phyloP scores from a whole-genome alignment of 768 basidiomycete genomes.

The Sporobolomyces pararoseus region DNA sequence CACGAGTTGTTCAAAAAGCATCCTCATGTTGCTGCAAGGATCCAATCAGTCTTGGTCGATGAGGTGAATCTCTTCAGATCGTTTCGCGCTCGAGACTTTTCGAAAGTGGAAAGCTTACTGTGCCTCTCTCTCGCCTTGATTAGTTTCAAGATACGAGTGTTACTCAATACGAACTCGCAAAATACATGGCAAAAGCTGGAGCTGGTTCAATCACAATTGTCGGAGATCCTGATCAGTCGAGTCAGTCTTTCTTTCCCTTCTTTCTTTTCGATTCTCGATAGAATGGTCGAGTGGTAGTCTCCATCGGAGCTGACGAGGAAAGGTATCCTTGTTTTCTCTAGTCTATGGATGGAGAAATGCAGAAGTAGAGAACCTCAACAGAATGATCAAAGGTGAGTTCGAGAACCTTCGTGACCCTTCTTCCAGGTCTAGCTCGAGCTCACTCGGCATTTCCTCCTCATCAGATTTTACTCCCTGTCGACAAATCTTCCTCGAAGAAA shows the following conservation, averaged over 20 bases:
- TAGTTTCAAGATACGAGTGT: constrained; percentile 80
- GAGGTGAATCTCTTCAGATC: too few species aligned
- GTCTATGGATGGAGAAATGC: constrained; percentile 84
- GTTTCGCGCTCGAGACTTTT: background rate
- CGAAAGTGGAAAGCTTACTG: too few species aligned
- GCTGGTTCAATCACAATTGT: constrained; percentile 68
- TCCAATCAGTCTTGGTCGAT: constrained; percentile 57
- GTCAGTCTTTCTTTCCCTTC: constrained; percentile 48
- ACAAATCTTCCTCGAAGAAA: constrained; percentile 75
- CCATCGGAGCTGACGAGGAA: too few species aligned
- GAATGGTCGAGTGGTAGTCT: background rate
- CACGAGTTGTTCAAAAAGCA: constrained; percentile 54
- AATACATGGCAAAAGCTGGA: constrained; percentile 58
- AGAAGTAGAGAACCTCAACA: constrained; percentile 63
- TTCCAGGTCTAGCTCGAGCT: background rate
- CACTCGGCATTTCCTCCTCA: background rate
- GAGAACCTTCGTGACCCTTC: background rate
- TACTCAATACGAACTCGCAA: constrained; percentile 76
- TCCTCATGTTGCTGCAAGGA: constrained; percentile 58
- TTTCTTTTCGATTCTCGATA: background rate
- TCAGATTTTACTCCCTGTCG: constrained; percentile 62
- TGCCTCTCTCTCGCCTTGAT: background rate
- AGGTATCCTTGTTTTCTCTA: too few species aligned
- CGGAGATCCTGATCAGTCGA: constrained; percentile 88
- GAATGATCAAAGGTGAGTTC: constrained; percentile 58